A percentile compares a stretch with the other conserved stretches of the same genome.
Conservation (phyloP, 2,329 filamentous ascomycete species). For the Clonostachys rosea region DNA sequence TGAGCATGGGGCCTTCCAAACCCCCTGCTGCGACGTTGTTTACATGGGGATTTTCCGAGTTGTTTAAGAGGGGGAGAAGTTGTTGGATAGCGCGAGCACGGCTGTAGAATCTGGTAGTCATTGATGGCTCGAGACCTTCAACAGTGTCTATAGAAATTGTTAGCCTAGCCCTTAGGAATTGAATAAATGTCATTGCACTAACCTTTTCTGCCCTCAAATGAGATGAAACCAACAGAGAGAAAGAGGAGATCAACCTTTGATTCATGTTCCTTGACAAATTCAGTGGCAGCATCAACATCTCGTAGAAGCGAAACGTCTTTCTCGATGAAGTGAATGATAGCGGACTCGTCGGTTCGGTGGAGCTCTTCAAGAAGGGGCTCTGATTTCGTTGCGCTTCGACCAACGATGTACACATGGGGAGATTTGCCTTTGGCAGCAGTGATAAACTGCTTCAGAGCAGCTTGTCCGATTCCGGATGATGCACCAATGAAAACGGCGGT, state of each 20-base stretch:
- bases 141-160: too few species aligned
- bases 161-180: too few species aligned
- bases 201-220: constrained; percentile 8
- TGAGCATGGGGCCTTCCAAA: constrained; percentile 36
- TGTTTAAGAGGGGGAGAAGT: constrained; percentile 48
- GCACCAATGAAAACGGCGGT: constrained; percentile 42
- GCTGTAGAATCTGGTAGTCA: constrained; percentile 50
- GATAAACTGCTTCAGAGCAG: constrained; percentile 37
- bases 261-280: constrained; percentile 34
- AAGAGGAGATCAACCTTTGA: constrained; percentile 38
- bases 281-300: constrained; percentile 41
- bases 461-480: constrained; percentile 45
- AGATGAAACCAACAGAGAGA: constrained; percentile 27
- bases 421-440: constrained; percentile 18
- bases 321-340: constrained; percentile 39
- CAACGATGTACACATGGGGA: constrained; percentile 42
- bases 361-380: too few species aligned
- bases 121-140: constrained; percentile 50
- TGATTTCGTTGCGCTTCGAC: constrained; percentile 26
- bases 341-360: constrained; percentile 23
- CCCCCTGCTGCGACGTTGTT: constrained; percentile 43
- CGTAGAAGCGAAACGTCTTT: constrained; percentile 42
- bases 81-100: constrained; percentile 52
- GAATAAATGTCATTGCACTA: constrained; percentile 18
- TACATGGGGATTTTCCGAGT: constrained; percentile 32